Evolutionary conservation across 73 alveolate species (phyloP), one percentile per base, ranked within the genome.

Genomic region (Paramecium sonneborni): DNA sequence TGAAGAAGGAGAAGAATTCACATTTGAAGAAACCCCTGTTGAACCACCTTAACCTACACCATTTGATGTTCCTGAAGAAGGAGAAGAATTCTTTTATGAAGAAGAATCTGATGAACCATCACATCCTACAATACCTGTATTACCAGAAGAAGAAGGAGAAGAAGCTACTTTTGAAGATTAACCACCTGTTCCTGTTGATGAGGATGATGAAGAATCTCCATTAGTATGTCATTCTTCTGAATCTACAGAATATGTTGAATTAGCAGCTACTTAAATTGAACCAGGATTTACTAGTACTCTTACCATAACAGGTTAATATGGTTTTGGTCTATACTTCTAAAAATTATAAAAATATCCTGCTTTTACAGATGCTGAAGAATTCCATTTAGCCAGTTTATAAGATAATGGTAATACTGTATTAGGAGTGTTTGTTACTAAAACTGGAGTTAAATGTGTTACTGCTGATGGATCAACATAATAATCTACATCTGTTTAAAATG

Each of bases 111-210:
- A 57, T 15, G 30, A 15, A 57, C 76, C 76, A 57, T 8, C n/a
- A n/a, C n/a, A n/a, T n/a, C n/a, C n/a, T n/a, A n/a, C n/a, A n/a
- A n/a, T n/a, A n/a, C n/a, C n/a, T n/a, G n/a, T n/a, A n/a, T n/a
- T n/a, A n/a, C n/a, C n/a, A n/a, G n/a, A n/a, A n/a, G 89, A 76
- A 38, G 32, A 34, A 38, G 89, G 38, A 24, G 89, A 14, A 76
- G 44, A 15, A 76, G 32, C 89, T 28, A 23, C 35, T 23, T 23
- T 23, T 57, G 82, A n/a, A 18, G 35, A 57, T 7, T 9, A 69
- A 23, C 62, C 8, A 69, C 30, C 62, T 12, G 18, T 6, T 10
- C 32, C 20, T 14, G 76, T 6, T 15, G 76, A 9, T 56, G 15
- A 9, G 28, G 32, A 12, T 32, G 58, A 32, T 11, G 58, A 5